Evolutionary conservation across 306 rosid species (phyloP).

Genomic region (Castanea crenata): DNA sequence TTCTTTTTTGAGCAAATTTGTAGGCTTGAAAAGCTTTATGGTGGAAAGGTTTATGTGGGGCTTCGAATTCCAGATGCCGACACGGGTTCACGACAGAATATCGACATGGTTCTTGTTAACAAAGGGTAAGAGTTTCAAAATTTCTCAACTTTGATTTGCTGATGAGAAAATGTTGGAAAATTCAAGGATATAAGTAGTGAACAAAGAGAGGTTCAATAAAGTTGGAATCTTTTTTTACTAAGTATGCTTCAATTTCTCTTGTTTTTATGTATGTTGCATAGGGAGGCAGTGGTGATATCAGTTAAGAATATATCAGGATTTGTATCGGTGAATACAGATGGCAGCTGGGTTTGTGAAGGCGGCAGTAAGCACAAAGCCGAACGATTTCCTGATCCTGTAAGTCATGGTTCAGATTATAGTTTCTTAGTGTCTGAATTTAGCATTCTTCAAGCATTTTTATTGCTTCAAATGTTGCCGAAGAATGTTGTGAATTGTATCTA

Average conservation of each 20-base stretch:
- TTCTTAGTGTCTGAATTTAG: background rate
- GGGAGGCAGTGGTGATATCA: conserved; percentile 62
- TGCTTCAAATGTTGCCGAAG: background rate
- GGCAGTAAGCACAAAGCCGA: conserved; percentile 47
- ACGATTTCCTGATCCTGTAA: conserved; percentile 71
- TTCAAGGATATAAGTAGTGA: background rate
- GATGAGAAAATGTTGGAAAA: background rate
- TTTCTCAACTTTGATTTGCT: background rate
- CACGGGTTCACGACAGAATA: conserved; percentile 58
- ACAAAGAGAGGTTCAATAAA: background rate
- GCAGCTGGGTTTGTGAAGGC: conserved; percentile 63
- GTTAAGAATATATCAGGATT: conserved; percentile 79
- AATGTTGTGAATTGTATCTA: background rate
- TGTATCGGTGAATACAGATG: conserved; percentile 54
- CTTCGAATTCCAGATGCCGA: conserved; percentile 97
- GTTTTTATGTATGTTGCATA: conserved; percentile 22
- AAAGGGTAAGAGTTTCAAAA: conserved; percentile 39
- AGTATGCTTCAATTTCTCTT: conserved; percentile 2
- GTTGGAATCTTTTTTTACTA: background rate
- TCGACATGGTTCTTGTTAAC: conserved; percentile 69
- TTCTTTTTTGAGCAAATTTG: background rate
- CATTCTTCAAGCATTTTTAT: background rate
- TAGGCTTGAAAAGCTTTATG: conserved; percentile 72
- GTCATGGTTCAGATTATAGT: conserved; percentile 6
- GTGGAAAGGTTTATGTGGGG: conserved; percentile 68